Conservation (phyloP, 2,329 filamentous ascomycete genomes). For the Nothophaeocryptopus gaeumannii region DNA sequence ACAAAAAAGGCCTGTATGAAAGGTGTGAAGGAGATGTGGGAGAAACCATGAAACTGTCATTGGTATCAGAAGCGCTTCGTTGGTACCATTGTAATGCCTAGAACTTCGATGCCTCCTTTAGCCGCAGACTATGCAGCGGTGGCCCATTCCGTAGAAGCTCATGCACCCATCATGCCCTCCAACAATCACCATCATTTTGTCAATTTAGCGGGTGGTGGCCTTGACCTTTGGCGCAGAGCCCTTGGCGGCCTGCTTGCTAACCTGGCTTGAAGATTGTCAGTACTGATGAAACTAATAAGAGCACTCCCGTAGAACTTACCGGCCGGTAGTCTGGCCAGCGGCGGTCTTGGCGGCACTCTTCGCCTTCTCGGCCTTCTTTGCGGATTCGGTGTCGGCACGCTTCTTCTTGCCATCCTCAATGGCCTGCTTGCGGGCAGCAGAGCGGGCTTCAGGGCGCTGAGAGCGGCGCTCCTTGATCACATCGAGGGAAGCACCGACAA, state of each 20-base stretch:
- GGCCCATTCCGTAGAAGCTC: no score
- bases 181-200: background rate
- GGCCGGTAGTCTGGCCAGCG: constrained; percentile 68
- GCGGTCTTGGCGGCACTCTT: constrained; percentile 83
- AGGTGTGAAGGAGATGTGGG: background rate
- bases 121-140: no score
- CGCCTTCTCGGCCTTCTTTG: constrained; percentile 99
- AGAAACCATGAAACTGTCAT: background rate
- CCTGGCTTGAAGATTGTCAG: constrained; percentile 54
- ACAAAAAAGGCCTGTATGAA: background rate
- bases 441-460: constrained; percentile 92
- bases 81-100: constrained; percentile 18
- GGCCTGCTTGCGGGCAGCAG: constrained; percentile 81
- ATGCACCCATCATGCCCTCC: no score
- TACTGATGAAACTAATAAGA: background rate
- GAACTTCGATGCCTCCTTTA: constrained; percentile 10
- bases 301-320: constrained; percentile 23
- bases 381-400: constrained; percentile 80
- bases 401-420: constrained; percentile 99
- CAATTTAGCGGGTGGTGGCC: constrained; percentile 75
- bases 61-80: constrained; percentile 9
- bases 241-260: constrained; percentile 95
- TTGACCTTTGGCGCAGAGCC: constrained; percentile 81
- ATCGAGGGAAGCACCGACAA: constrained; percentile 98
- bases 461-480: constrained; percentile 99